Base-by-base conservation (phyloP, 108 stramenopile species). In the Nitzschia palea region DNA sequence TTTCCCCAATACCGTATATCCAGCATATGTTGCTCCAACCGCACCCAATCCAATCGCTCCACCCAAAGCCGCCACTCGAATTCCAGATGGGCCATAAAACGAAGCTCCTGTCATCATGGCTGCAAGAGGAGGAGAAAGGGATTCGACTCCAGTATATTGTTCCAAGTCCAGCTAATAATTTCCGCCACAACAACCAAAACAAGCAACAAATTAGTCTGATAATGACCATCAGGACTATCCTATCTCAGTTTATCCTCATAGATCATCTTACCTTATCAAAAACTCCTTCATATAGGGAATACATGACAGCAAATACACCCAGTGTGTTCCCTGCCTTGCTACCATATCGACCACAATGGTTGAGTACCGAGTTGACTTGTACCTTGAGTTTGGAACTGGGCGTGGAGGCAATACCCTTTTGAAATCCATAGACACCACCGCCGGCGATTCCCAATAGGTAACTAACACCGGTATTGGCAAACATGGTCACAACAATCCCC, bases 311-410 rank as follows among this genome's bases (percentile, higher is more conserved):
- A 50, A 87, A 84, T 12, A 79, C 80, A 14, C 90, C 93, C 57
- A 89, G 64, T 58, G 87, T 82, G 56, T 94, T 94, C 40, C 93
- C 93, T 10, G 77, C 72, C 23, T 76, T 73, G 67, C 79, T 81
- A 45, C 89, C 93, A 73, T 89, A 84, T 50, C 88, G 67, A 30
- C 89, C 88, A 44, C 85, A 86, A 65, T 91, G 88, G 79, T 94
- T 94, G 70, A 94, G 70, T 9, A 94, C 80, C 28, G 82, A 80
- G 73, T 94, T 94, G 47, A 94, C 55, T 63, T 91, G 84, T 25
- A 94, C 93, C 71, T 83, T 84, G 76, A 87, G 84, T 66, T 89
- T 72, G 22, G 74, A 76, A 23, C 69, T 75, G 1, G 90, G 93
- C 23, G 89, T 89, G 55, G 83, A 70, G 53, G 55, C 54, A 68